These are phyloP conservation scores for Grosmannia serpens DNA, from an alignment of 2,329 filamentous ascomycete genomes.

Conservation along the genomic window DNA sequence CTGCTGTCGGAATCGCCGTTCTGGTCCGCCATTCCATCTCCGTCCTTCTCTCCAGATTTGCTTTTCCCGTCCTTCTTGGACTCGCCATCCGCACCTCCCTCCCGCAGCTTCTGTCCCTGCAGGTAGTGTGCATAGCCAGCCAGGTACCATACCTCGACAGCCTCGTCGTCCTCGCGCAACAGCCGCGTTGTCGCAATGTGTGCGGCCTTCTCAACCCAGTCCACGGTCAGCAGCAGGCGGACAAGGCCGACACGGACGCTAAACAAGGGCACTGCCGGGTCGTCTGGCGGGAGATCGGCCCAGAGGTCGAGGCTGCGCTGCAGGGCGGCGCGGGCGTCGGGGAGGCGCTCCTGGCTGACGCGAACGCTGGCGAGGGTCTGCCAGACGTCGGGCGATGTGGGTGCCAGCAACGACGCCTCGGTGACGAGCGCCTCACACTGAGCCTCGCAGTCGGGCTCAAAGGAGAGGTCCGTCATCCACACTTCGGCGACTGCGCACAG, in stretches of 20 bases:
- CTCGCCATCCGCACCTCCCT: slow-evolving; percentile 17
- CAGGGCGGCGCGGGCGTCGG: slow-evolving; percentile 72
- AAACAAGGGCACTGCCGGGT: slow-evolving; percentile 71
- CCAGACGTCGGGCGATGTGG: slow-evolving; percentile 74
- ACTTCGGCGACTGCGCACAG: slow-evolving; percentile 91
- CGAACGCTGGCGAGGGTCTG: slow-evolving; percentile 91
- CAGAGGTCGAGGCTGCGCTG: slow-evolving; percentile 70
- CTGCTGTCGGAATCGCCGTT: slow-evolving; percentile 15
- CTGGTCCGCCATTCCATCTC: slow-evolving; percentile 8
- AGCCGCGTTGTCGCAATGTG: slow-evolving; percentile 79
- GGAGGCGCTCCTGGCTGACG: slow-evolving; percentile 70
- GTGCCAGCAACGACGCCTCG: slow-evolving; percentile 77
- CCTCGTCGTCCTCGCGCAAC: slow-evolving; percentile 80
- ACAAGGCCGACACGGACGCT: slow-evolving; percentile 73
- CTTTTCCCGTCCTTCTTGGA: slow-evolving; percentile 10
- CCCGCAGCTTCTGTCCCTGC: slow-evolving; percentile 56
- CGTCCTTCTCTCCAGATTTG: slow-evolving; percentile 18
- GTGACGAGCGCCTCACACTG: slow-evolving; percentile 82
- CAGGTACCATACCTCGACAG: slow-evolving; percentile 93
- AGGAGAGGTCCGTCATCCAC: slow-evolving; percentile 97
- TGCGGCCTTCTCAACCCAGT: slow-evolving; percentile 74
- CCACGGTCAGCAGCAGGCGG: slow-evolving; percentile 79
- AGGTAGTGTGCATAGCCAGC: slow-evolving; percentile 89
- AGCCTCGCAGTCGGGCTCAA: slow-evolving; percentile 81
- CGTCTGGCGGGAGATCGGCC: slow-evolving; percentile 63